Evolutionary conservation across 192 early-diverging fungal species (phyloP).

Genomic region (Phlyctochytrium planicorne): DNA sequence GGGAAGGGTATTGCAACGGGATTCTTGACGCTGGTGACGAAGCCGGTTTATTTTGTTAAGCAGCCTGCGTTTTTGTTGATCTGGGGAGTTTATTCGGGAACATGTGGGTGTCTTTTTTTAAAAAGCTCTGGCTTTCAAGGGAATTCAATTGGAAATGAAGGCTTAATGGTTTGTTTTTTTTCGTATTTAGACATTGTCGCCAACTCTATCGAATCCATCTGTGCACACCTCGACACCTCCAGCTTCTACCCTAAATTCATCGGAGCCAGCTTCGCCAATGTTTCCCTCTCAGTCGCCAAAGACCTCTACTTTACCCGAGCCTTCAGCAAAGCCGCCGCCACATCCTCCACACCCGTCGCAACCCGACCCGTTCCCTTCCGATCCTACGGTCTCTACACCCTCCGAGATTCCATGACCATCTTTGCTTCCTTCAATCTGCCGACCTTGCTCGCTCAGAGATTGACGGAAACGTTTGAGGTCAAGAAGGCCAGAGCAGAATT

Average conservation of each 20-base stretch:
- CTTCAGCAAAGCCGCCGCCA: not conserved
- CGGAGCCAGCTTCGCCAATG: conserved; percentile 35
- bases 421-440: conserved; percentile 44
- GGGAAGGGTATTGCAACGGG: conserved; percentile 15
- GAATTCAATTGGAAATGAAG: not conserved
- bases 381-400: conserved; percentile 33
- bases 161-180: not conserved
- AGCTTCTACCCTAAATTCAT: conserved; percentile 39
- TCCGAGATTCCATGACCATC: conserved; percentile 40
- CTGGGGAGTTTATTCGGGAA: conserved; percentile 38
- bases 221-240: conserved; percentile 15
- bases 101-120: too few relatives aligned
- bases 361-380: conserved; percentile 30
- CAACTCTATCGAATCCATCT: conserved; percentile 36
- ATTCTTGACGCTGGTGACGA: conserved; percentile 22
- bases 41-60: conserved; percentile 24
- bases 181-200: conserved; percentile 31
- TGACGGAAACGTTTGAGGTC: not conserved
- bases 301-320: conserved; percentile 40
- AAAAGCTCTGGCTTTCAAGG: not conserved
- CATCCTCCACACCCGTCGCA: not conserved
- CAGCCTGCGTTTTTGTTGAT: conserved; percentile 34
- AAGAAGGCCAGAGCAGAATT: conserved; percentile 16
- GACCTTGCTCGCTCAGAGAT: conserved; percentile 5
- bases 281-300: conserved; percentile 40